These are phyloP conservation scores for Calonectria montana DNA, from an alignment of 2,329 filamentous ascomycete genomes.

Conservation along the genomic window DNA sequence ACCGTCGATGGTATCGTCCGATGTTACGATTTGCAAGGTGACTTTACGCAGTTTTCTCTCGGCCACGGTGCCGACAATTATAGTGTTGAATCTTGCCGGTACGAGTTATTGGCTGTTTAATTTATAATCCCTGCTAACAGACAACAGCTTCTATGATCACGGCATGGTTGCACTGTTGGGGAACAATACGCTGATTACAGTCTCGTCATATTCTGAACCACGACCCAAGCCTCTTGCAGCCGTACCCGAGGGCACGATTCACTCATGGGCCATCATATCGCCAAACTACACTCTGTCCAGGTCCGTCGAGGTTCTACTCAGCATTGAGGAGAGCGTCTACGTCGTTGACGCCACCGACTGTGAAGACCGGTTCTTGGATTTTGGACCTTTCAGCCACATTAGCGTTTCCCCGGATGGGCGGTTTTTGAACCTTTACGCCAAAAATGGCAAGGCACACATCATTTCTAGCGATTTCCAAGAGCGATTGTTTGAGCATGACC, in stretches of 20 bases:
- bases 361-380: conserved; percentile 90
- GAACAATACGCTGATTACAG: conserved; percentile 87
- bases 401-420: conserved; percentile 91
- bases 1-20: conserved; percentile 90
- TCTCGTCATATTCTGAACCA: conserved; percentile 92
- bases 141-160: conserved; percentile 78
- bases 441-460: conserved; percentile 87
- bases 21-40: conserved; percentile 92
- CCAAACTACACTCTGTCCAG: conserved; percentile 90
- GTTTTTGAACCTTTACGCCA: conserved; percentile 88
- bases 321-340: conserved; percentile 85
- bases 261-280: conserved; percentile 90
- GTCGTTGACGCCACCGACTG: conserved; percentile 89
- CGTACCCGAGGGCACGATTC: conserved; percentile 81
- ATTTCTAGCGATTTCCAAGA: conserved; percentile 96
- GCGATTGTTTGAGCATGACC: conserved; percentile 91
- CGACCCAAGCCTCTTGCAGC: conserved; percentile 84
- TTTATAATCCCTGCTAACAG: conserved; percentile 25
- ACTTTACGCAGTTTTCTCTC: conserved; percentile 94
- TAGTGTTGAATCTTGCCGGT: conserved; percentile 85
- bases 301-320: conserved; percentile 91
- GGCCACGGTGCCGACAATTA: conserved; percentile 90
- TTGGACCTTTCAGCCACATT: conserved; percentile 92
- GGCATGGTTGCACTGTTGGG: conserved; percentile 94
- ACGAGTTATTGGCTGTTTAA: conserved; percentile 21